Conservation (phyloP, 768 basidiomycete species). For the Naganishia kalamii region DNA sequence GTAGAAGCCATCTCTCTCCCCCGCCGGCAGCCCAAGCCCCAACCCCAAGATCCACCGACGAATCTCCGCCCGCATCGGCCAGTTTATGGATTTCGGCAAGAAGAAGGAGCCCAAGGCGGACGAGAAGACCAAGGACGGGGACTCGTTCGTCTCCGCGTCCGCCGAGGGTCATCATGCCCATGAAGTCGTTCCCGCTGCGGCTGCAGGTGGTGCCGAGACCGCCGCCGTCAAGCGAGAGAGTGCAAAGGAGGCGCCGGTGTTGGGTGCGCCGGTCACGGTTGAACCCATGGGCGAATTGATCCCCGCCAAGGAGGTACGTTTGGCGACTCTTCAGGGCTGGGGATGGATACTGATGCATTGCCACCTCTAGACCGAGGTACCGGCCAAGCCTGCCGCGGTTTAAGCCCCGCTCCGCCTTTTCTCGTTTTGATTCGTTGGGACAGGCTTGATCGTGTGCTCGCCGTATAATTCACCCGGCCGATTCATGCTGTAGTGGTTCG, state of each 20-base stretch:
- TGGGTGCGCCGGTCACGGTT: conserved; percentile 2
- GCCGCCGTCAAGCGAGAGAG: neutral
- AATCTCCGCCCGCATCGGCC: conserved; percentile 23
- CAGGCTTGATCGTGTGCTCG: too few species aligned
- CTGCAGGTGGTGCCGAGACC: neutral
- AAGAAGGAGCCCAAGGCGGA: neutral
- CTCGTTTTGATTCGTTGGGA: too few species aligned
- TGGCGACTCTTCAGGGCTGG: too few species aligned
- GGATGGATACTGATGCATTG: too few species aligned
- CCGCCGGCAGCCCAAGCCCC: neutral
- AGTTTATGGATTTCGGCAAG: conserved; percentile 20
- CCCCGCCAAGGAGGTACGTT: neutral
- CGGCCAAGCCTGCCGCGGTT: too few species aligned
- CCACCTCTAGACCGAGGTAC: too few species aligned
- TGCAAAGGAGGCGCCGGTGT: neutral
- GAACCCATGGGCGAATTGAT: conserved; percentile 12
- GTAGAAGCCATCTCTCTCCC: conserved; percentile 4
- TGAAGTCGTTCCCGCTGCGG: neutral
- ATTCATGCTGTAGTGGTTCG: too few species aligned
- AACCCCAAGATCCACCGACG: conserved; percentile 21
- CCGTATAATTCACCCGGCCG: too few species aligned
- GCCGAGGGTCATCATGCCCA: neutral
- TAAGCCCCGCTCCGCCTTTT: too few species aligned
- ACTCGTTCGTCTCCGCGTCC: conserved; percentile 1
- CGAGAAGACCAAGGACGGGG: neutral